A percentile compares a stretch with the other conserved stretches of the same genome.
These are phyloP conservation scores for Rutstroemia sp. DNA, from an alignment of 2,329 filamentous ascomycete genomes.

Conservation along the genomic window DNA sequence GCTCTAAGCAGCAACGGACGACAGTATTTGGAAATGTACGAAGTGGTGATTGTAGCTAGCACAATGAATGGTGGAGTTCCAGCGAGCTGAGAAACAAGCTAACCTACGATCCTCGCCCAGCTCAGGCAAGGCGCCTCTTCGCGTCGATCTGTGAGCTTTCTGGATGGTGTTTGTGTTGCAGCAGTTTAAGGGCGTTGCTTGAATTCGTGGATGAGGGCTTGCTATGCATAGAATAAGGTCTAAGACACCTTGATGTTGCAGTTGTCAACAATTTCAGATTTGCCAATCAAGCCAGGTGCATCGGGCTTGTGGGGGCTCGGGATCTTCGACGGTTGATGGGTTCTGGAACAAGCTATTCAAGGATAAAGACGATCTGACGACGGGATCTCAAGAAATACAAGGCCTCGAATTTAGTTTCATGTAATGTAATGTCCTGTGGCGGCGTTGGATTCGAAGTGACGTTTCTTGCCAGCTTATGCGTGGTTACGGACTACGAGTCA, in stretches of 20 bases:
- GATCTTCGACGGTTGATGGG: neutral
- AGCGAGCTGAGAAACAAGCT: neutral
- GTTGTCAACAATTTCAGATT: no score
- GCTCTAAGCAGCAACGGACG: neutral
- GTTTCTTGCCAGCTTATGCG: no score
- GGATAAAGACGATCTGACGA: constrained; percentile 12
- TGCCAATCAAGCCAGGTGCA: neutral
- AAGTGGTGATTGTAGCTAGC: neutral
- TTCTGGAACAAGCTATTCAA: neutral
- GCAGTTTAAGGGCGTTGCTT: neutral
- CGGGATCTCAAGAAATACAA: constrained; percentile 5
- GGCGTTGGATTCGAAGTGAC: no score
- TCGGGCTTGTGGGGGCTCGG: neutral
- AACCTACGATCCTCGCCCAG: neutral
- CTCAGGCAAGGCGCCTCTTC: neutral
- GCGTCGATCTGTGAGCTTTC: neutral
- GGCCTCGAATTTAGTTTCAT: neutral
- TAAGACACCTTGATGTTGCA: no score
- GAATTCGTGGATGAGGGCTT: neutral
- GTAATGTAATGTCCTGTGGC: neutral
- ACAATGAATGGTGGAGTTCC: neutral
- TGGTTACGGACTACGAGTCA: no score
- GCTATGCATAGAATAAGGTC: no score
- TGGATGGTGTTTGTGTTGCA: constrained; percentile 2
- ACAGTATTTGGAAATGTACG: neutral